phyloP scores from a whole-genome alignment of 768 basidiomycete genomes.

The Tremella fuciformis region DNA sequence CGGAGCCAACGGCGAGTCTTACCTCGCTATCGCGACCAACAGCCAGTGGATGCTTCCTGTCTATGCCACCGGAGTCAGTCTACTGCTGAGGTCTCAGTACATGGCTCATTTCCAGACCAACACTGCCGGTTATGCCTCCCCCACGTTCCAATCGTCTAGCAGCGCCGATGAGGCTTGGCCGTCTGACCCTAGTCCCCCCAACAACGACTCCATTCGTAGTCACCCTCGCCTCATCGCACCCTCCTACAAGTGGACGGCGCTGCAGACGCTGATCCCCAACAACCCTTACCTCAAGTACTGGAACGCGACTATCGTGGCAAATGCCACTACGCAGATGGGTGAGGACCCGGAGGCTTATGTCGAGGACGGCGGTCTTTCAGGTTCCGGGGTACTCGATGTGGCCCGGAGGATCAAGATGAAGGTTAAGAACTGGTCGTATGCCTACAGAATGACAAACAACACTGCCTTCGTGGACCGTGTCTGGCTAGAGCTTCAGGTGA shows the following conservation, averaged over 20 bases:
- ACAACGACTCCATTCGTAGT: slow-evolving; percentile 66
- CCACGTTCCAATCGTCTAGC: slow-evolving; percentile 53
- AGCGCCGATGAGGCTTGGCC: slow-evolving; percentile 66
- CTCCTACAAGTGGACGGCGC: slow-evolving; percentile 80
- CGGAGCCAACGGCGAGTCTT: slow-evolving; percentile 43
- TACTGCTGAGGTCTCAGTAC: neutral
- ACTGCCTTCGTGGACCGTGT: slow-evolving; percentile 84
- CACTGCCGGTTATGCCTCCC: slow-evolving; percentile 53
- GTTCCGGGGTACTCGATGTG: slow-evolving; percentile 85
- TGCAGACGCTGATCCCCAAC: slow-evolving; percentile 69
- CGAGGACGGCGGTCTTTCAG: slow-evolving; percentile 64
- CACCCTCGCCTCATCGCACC: slow-evolving; percentile 92
- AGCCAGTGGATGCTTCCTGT: slow-evolving; percentile 70
- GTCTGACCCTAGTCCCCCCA: slow-evolving; percentile 68
- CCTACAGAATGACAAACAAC: slow-evolving; percentile 84
- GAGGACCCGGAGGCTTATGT: slow-evolving; percentile 65
- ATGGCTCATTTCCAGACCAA: slow-evolving; percentile 55
- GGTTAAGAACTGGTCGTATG: slow-evolving; percentile 89
- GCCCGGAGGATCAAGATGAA: slow-evolving; percentile 85
- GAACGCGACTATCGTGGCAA: slow-evolving; percentile 86
- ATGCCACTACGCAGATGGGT: slow-evolving; percentile 63
- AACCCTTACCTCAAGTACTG: slow-evolving; percentile 84
- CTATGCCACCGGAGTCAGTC: slow-evolving; percentile 81
- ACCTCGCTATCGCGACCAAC: slow-evolving; percentile 73
- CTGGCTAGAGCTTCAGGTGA: slow-evolving; percentile 76